Evolutionary conservation across 768 basidiomycete species (phyloP).

Genomic region (Rhodosporidiobolus sp.): DNA sequence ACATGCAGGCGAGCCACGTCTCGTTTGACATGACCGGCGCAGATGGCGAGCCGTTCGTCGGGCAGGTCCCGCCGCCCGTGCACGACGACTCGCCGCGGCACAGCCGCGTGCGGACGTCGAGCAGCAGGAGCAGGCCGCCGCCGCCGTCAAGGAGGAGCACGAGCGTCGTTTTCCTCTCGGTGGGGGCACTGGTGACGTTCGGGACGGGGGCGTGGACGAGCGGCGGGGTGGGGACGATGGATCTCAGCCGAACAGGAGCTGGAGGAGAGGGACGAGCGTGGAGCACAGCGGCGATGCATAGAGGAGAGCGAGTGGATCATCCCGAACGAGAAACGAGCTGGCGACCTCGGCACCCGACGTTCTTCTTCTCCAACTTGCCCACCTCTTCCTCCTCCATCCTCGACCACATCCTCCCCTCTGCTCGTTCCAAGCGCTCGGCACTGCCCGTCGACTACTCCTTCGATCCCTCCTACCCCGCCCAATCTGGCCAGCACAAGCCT

Average conservation of each 20-base stretch:
- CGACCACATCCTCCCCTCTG: not conserved
- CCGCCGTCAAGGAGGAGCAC: slow-evolving; percentile 45
- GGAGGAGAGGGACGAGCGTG: slow-evolving; percentile 6
- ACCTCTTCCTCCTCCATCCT: not conserved
- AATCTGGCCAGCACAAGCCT: not conserved
- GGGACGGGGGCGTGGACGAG: slow-evolving; percentile 34
- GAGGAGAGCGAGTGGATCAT: too few relatives aligned
- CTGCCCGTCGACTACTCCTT: slow-evolving; percentile 1
- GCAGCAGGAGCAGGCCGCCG: slow-evolving; percentile 34
- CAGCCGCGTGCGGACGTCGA: slow-evolving; percentile 8
- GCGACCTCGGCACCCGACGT: not conserved
- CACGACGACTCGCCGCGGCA: not conserved
- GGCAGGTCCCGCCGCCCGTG: not conserved
- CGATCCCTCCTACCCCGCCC: not conserved
- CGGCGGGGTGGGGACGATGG: not conserved
- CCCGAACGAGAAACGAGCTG: too few relatives aligned
- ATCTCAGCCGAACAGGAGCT: not conserved
- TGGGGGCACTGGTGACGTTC: slow-evolving; percentile 35
- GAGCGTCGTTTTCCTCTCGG: slow-evolving; percentile 43
- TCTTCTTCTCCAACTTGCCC: not conserved
- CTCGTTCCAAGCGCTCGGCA: not conserved
- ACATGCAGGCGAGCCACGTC: slow-evolving; percentile 6
- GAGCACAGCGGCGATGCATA: not conserved
- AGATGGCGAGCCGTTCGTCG: not conserved
- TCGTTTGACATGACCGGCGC: slow-evolving; percentile 9